Percentiles rank a stretch among this genome's conserved stretches.
phyloP scores from a whole-genome alignment of 305 asterid genomes.

The Solanum hybrid region DNA sequence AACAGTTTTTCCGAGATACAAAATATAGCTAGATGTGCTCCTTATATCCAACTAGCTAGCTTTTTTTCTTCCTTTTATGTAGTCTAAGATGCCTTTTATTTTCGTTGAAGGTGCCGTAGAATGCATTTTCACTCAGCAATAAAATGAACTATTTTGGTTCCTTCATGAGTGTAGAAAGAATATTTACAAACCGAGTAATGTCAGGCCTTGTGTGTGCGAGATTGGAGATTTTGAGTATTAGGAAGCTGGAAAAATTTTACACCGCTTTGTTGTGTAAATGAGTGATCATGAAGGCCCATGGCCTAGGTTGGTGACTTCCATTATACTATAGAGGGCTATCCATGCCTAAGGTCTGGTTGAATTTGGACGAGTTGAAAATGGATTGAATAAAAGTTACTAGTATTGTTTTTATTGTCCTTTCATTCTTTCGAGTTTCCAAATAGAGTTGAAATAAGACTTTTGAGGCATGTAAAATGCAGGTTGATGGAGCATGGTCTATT shows the following conservation, averaged over 20 bases:
- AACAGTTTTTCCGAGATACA: not conserved
- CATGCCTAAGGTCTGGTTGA: not conserved
- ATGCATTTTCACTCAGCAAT: not conserved
- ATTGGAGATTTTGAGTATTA: not conserved
- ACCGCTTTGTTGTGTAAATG: not conserved
- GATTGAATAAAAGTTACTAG: not conserved
- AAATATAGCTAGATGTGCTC: not conserved
- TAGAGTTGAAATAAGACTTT: not conserved
- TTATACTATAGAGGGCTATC: not conserved
- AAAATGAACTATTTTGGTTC: not conserved
- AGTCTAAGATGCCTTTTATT: not conserved
- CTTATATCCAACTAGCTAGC: not conserved
- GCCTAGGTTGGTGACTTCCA: not conserved
- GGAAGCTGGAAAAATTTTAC: not conserved
- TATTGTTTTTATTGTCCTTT: not conserved
- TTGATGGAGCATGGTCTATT: slow-evolving; percentile 86
- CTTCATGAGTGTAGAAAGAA: not conserved
- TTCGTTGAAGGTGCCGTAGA: not conserved
- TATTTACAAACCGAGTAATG: not conserved
- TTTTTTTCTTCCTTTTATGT: not conserved
- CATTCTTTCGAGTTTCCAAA: not conserved
- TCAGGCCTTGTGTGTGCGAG: not conserved
- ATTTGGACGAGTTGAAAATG: not conserved
- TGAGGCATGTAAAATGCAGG: slow-evolving; percentile 28
- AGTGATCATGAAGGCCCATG: not conserved